Evolutionary conservation across 768 basidiomycete genomes (phyloP), one percentile per base, ranked within the genome.

Genomic region (Termitomyces sp.): DNA sequence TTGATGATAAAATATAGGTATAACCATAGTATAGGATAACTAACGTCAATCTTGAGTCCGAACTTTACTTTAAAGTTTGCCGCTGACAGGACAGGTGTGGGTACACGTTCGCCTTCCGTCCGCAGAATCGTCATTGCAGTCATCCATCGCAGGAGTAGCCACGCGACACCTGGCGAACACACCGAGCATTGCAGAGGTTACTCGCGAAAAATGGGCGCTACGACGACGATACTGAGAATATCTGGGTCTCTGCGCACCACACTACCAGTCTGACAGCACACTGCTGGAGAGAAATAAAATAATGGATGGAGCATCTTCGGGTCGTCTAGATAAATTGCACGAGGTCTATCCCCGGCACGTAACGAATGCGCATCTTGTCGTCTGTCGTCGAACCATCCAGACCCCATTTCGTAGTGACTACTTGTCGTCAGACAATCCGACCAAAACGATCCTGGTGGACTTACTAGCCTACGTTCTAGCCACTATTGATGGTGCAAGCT

Each of bases 71-170:
- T 79, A 70, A 0, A 75, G 37, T 57, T 49, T 57, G 13, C 46
- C 27, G 46, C 46, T 3, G 78, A 63, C 16, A 67, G 27, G 70
- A 69, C 20, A 57, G 36, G 51, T 6, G 58, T 57, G 57, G 34
- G 53, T 39, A 54, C 52, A 61, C 57, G 48, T 34, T 58, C 47
- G 51, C 58, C 46, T 45, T 47, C 52, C 60, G 64, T 65, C 69
- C 65, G 63, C 48, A 72, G 76, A 74, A 82, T 78, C 83, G 74
- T 75, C 78, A 77, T 79, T 81, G 85, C 83, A 87, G 85, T 87
- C 84, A 86, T 87, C 85, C 84, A 86, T 86, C 85, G 85, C 85
- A 86, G 79, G 83, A 85, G 75, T 74, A 76, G 75, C 56, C 69
- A 56, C 56, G 57, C 65, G 61, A 63, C 58, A 50, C 52, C 51